Evolutionary conservation across 169 alveolate genomes (phyloP).

Genomic region (Plasmodium cynomolgi): DNA sequence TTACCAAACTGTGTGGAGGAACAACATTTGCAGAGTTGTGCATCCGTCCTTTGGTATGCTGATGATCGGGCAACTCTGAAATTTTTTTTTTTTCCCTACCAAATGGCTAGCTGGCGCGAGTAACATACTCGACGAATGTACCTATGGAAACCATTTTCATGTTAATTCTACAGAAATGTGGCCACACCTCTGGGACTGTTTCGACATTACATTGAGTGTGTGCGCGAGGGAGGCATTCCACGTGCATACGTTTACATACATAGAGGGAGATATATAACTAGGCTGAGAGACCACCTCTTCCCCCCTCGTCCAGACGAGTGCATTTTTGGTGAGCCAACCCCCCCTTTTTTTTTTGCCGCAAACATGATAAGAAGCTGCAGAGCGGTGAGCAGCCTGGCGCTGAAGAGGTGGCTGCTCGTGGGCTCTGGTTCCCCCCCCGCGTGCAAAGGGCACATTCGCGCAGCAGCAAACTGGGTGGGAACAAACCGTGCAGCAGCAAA

Average conservation of each 20-base stretch:
- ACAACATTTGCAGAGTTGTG: not conserved
- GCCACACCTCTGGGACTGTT: not conserved
- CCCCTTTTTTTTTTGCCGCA: slow-evolving; percentile 8
- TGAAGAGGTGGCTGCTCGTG: slow-evolving; percentile 4
- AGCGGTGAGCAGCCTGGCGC: slow-evolving; percentile 12
- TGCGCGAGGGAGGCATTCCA: not conserved
- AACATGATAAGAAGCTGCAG: slow-evolving; percentile 67
- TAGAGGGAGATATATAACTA: not conserved
- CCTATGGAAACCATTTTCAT: not conserved
- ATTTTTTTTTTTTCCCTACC: not conserved
- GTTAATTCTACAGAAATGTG: not conserved
- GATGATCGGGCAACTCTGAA: not conserved
- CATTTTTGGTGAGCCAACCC: not conserved
- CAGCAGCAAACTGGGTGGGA: not conserved
- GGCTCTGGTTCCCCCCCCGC: not conserved
- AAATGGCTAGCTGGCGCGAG: not conserved
- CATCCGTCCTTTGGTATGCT: not conserved
- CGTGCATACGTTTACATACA: not conserved
- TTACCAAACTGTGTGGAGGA: not conserved
- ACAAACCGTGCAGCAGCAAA: not conserved
- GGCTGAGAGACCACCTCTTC: not conserved
- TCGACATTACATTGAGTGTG: not conserved
- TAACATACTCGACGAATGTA: not conserved
- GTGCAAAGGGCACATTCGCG: not conserved
- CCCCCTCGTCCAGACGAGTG: not conserved